Evolutionary conservation across 2,329 filamentous ascomycete species (phyloP).

Genomic region (Beauveria scarabaeidicola): DNA sequence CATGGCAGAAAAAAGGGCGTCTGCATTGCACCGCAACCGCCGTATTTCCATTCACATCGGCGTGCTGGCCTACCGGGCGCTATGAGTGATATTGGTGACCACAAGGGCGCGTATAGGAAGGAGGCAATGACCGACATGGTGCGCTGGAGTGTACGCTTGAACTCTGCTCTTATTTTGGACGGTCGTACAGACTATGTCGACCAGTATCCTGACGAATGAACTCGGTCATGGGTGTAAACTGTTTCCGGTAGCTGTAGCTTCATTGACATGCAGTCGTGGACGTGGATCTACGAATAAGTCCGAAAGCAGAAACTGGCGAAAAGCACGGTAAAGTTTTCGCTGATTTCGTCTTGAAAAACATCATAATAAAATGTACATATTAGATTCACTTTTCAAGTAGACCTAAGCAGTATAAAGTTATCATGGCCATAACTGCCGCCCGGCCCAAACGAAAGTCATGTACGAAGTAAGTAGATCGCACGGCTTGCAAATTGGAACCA

Average conservation of each 20-base stretch:
- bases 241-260: too few species aligned
- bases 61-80: conserved; percentile 25
- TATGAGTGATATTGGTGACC: conserved; percentile 29
- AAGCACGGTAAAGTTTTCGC: too few species aligned
- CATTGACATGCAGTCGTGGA: too few species aligned
- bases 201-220: conserved; percentile 5
- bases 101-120: conserved; percentile 23
- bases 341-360: too few species aligned
- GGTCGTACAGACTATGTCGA: conserved; percentile 23
- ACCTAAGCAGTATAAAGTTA: too few species aligned
- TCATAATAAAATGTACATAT: too few species aligned
- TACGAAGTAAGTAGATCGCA: background rate
- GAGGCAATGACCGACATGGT: conserved; percentile 26
- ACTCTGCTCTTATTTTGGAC: conserved; percentile 29
- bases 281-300: too few species aligned
- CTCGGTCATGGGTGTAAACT: background rate
- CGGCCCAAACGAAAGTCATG: background rate
- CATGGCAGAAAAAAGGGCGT: conserved; percentile 26
- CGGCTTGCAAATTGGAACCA: background rate
- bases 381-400: too few species aligned
- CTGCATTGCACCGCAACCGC: conserved; percentile 33
- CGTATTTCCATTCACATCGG: conserved; percentile 38
- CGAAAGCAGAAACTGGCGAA: too few species aligned
- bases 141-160: conserved; percentile 32
- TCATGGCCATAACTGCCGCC: background rate